Evolutionary conservation across 2,329 filamentous ascomycete genomes (phyloP).

Genomic region (Proliferodiscus dingleyae): DNA sequence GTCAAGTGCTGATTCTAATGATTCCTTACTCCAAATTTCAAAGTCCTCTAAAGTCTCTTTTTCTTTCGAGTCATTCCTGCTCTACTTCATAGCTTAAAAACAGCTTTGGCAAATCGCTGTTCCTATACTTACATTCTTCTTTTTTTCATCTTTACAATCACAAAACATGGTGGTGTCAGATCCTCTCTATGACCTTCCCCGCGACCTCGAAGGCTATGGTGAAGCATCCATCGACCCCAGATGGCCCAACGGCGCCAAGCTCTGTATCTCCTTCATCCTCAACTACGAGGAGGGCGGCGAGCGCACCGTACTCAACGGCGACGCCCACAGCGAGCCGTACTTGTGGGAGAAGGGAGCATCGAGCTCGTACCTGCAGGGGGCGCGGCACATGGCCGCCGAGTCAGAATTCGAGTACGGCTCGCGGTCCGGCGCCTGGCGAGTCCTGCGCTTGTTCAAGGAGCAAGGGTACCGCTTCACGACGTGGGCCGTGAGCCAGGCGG

Average conservation of each 20-base stretch:
- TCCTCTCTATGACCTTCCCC: constrained; percentile 19
- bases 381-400: constrained; percentile 25
- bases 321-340: constrained; percentile 30
- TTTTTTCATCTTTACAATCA: neutral
- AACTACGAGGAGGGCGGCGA: constrained; percentile 25
- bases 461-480: constrained; percentile 38
- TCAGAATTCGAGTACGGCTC: constrained; percentile 34
- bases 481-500: constrained; percentile 35
- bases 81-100: too few relatives aligned
- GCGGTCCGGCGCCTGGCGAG: constrained; percentile 33
- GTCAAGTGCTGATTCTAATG: too few relatives aligned
- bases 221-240: constrained; percentile 24
- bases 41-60: too few relatives aligned
- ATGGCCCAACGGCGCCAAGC: constrained; percentile 30
- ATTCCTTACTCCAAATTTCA: too few relatives aligned
- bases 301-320: constrained; percentile 16
- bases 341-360: constrained; percentile 33
- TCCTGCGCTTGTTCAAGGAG: constrained; percentile 37
- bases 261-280: constrained; percentile 26
- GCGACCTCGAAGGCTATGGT: constrained; percentile 22
- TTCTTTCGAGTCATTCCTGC: too few relatives aligned
- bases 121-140: neutral
- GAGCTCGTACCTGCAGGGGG: constrained; percentile 7
- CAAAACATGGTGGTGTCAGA: constrained; percentile 14
- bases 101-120: too few relatives aligned